phyloP scores from a whole-genome alignment of 2,329 filamentous ascomycete genomes.

The Teratosphaeriaceae sp. region DNA sequence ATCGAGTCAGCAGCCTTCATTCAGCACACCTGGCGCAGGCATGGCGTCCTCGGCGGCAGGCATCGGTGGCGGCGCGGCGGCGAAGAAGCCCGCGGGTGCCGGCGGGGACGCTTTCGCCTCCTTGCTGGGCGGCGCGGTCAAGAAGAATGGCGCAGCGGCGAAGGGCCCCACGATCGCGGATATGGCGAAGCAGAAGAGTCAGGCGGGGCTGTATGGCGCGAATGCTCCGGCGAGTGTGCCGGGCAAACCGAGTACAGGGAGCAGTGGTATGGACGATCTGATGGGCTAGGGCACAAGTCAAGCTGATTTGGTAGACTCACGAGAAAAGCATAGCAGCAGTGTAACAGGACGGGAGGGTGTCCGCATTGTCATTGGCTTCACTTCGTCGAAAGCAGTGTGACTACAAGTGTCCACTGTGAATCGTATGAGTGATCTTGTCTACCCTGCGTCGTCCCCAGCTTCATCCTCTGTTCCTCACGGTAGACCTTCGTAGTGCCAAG shows the following conservation, averaged over 20 bases:
- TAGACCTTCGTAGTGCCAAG: background rate
- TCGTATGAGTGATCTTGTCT: too few species aligned
- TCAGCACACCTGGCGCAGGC: constrained; percentile 34
- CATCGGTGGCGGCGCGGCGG: constrained; percentile 33
- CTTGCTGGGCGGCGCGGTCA: constrained; percentile 61
- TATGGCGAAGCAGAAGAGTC: constrained; percentile 96
- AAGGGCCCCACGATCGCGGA: constrained; percentile 79
- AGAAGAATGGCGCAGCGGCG: constrained; percentile 49
- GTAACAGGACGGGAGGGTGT: too few species aligned
- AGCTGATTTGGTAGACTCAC: too few species aligned
- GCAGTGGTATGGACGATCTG: constrained; percentile 35
- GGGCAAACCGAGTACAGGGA: constrained; percentile 20
- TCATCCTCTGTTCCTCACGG: too few species aligned
- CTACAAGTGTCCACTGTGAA: too few species aligned
- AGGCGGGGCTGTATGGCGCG: constrained; percentile 87
- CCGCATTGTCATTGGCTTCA: too few species aligned
- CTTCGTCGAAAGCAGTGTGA: too few species aligned
- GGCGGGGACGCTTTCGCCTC: constrained; percentile 85
- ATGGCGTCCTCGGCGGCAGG: constrained; percentile 28
- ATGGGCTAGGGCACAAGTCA: constrained; percentile 32
- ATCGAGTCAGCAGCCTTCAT: constrained; percentile 25
- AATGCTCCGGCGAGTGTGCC: constrained; percentile 36
- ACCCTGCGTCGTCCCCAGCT: too few species aligned
- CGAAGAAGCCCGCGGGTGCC: constrained; percentile 35
- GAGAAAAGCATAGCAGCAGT: too few species aligned